Evolutionary conservation across 768 basidiomycete genomes (phyloP).

Genomic region (Mycena chlorophos): DNA sequence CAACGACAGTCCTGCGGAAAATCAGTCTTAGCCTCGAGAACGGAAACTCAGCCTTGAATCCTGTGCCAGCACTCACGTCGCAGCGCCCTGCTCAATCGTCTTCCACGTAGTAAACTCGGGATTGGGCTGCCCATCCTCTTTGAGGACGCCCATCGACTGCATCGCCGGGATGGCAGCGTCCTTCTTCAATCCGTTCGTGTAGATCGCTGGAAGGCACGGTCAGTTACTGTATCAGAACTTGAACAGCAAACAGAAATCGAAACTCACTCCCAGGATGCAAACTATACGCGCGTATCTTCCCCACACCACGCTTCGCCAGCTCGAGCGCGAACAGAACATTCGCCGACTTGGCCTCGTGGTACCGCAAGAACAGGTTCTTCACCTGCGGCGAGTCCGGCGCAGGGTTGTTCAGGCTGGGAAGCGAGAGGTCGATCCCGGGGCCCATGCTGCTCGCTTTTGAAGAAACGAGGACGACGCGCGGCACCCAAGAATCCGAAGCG

Average conservation of each 20-base stretch:
- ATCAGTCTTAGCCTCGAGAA: too few species aligned
- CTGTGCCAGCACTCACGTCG: background rate
- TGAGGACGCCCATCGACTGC: background rate
- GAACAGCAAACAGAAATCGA: too few species aligned
- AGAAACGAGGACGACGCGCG: background rate
- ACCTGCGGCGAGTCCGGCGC: background rate
- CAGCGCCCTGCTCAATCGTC: background rate
- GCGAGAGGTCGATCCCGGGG: background rate
- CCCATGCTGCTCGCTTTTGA: background rate
- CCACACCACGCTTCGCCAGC: slow-evolving; percentile 1
- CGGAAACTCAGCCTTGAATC: background rate
- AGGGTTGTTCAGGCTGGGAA: background rate
- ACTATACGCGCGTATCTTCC: slow-evolving; percentile 2
- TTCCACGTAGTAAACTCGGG: background rate
- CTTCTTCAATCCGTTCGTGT: background rate
- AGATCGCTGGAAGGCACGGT: too few species aligned
- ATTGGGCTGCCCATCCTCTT: background rate
- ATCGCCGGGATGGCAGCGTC: background rate
- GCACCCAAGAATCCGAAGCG: background rate
- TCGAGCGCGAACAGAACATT: background rate
- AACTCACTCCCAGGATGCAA: slow-evolving; percentile 6
- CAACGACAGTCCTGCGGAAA: slow-evolving; percentile 1
- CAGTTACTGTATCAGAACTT: too few species aligned
- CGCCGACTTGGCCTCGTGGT: background rate
- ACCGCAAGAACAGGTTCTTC: background rate